Percentiles rank a stretch among this genome's conserved stretches.
phyloP scores from a whole-genome alignment of 352 stramenopile species.

The Pythium periplocum region DNA sequence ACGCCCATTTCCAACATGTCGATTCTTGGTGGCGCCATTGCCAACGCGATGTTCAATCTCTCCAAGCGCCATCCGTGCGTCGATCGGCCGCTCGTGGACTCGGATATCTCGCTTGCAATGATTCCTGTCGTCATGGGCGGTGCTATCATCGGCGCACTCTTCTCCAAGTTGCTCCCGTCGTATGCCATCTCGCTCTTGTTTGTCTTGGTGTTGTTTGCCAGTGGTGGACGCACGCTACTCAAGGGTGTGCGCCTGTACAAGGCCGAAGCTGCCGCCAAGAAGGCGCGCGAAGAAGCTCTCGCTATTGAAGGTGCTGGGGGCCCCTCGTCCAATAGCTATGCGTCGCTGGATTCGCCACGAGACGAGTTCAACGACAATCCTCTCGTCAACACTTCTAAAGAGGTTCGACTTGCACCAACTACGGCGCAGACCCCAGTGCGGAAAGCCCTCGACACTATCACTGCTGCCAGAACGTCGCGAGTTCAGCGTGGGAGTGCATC shows the following conservation, averaged over 20 bases:
- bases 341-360: background rate
- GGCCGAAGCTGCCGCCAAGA: background rate
- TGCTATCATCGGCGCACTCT: conserved; percentile 6
- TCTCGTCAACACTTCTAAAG: too few relatives aligned
- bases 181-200: conserved; percentile 10
- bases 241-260: conserved; percentile 2
- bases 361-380: too few relatives aligned
- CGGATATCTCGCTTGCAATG: conserved; percentile 7
- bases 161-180: conserved; percentile 5
- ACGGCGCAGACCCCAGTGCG: too few relatives aligned
- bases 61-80: conserved; percentile 3
- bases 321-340: background rate
- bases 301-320: background rate
- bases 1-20: conserved; percentile 7
- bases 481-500: too few relatives aligned
- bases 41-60: conserved; percentile 10
- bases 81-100: conserved; percentile 6
- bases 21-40: conserved; percentile 8
- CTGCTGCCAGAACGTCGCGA: too few relatives aligned
- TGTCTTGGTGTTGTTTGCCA: background rate
- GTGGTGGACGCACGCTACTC: background rate
- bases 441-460: too few relatives aligned
- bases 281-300: background rate
- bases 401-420: too few relatives aligned
- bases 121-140: conserved; percentile 8